A percentile compares a stretch with the other conserved stretches of the same genome.
phyloP scores from a whole-genome alignment of 768 basidiomycete genomes.

The Mycena leptocephala region DNA sequence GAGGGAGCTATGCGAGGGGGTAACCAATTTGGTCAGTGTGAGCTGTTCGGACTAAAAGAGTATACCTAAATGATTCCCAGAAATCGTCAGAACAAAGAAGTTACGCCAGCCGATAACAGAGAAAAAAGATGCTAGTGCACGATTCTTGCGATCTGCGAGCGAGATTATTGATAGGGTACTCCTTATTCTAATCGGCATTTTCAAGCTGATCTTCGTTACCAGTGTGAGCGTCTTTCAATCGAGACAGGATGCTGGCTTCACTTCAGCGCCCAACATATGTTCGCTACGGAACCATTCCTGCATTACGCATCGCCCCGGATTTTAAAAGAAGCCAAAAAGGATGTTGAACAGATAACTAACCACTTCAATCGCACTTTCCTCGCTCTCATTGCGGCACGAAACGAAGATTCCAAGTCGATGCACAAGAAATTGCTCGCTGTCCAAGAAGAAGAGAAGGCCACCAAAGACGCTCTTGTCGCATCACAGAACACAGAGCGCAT shows the following conservation, averaged over 20 bases:
- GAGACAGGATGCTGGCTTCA: constrained; percentile 1
- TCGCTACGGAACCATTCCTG: background rate
- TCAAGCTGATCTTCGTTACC: background rate
- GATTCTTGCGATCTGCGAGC: background rate
- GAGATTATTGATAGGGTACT: background rate
- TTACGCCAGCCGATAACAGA: too few relatives aligned
- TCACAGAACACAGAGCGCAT: background rate
- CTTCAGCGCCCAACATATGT: background rate
- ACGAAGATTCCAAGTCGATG: background rate
- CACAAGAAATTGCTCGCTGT: background rate
- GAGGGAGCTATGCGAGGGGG: background rate
- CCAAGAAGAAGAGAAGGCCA: background rate
- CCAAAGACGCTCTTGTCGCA: background rate
- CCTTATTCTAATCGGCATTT: too few relatives aligned
- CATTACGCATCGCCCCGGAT: background rate
- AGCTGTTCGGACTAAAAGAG: background rate
- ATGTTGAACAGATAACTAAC: background rate
- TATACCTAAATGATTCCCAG: background rate
- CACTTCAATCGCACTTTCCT: background rate
- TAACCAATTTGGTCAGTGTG: background rate
- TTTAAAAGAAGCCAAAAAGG: background rate
- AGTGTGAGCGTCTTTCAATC: background rate
- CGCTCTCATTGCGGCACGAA: background rate
- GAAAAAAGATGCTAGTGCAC: background rate
- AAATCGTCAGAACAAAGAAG: too few relatives aligned